phyloP scores from a whole-genome alignment of 2,329 filamentous ascomycete species.

The Colletotrichum scovillei region DNA sequence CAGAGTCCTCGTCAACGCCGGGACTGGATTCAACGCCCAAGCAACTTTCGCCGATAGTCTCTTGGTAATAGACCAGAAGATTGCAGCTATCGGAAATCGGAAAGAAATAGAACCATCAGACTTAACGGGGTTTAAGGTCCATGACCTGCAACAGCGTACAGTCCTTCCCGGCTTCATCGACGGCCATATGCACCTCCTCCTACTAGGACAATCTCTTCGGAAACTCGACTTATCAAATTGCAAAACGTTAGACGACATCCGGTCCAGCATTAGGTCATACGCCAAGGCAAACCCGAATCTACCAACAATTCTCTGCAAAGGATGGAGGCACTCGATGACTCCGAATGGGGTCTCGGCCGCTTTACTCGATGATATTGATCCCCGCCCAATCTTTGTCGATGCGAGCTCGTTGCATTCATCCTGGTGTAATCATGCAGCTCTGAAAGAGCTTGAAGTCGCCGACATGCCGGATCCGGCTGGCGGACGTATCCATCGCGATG shows the following conservation, averaged over 20 bases:
- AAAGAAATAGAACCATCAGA: neutral
- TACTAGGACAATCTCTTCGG: slow-evolving; percentile 52
- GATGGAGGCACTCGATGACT: slow-evolving; percentile 59
- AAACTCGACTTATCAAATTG: slow-evolving; percentile 51
- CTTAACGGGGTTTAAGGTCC: neutral
- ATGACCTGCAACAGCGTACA: slow-evolving; percentile 5
- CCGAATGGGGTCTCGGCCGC: slow-evolving; percentile 49
- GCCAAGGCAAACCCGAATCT: slow-evolving; percentile 48
- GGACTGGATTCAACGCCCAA: slow-evolving; percentile 39
- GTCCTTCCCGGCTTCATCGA: slow-evolving; percentile 55
- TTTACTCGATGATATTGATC: slow-evolving; percentile 56
- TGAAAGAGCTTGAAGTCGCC: slow-evolving; percentile 52
- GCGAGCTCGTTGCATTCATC: slow-evolving; percentile 55
- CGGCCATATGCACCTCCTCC: slow-evolving; percentile 56
- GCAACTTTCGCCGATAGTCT: slow-evolving; percentile 20
- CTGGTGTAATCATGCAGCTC: slow-evolving; percentile 58
- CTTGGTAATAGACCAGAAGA: slow-evolving; percentile 6
- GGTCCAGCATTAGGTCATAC: slow-evolving; percentile 46
- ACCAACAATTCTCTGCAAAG: slow-evolving; percentile 51
- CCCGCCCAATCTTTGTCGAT: slow-evolving; percentile 57
- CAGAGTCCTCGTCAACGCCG: slow-evolving; percentile 41
- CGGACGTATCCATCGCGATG: slow-evolving; percentile 54
- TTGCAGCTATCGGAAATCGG: slow-evolving; percentile 9
- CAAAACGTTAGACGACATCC: slow-evolving; percentile 50
- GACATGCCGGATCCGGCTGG: slow-evolving; percentile 52